Evolutionary conservation across 331 rosid species (phyloP), one percentile per base, ranked within the genome.

Genomic region (Quercus tomentella): DNA sequence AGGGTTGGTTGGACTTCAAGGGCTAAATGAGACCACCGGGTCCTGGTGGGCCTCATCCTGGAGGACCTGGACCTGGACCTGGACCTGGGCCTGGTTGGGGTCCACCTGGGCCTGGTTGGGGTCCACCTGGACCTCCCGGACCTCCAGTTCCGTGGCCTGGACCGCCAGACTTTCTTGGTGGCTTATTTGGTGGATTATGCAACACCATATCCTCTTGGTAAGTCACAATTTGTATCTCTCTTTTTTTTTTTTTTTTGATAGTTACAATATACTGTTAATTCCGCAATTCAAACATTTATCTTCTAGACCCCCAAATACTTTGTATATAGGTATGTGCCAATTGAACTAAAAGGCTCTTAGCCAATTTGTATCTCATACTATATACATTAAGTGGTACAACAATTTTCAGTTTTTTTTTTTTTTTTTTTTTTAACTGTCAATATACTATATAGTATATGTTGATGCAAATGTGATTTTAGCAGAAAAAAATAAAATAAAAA

Each of bases 121-220:
- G 70, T 33, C 79, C 72, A 25, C 83, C 83, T 7, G 74, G 56
- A 3, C 81, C 69, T 49, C 41, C 35, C 8, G 52, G 62, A 55
- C 21, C 74, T 26, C 86, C 86, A 0, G 51, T 17, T 6, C 77
- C 88, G 3, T 74, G 72, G 78, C 74, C 76, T 6, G 69, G 77
- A 41, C 77, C 80, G 3, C 79, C 73, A 7, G 71, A 79, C 74
- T 0, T 66, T 73, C 45, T 70, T 17, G 77, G 63, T 65, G 72
- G 63, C 79, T 73, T 86, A 4, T 79, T 82, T 70, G 28, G 52
- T 20, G 84, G 78, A 17, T 72, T 88, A 17, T 78, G 83, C 71
- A 70, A 1, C 9, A 2, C 88, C 76, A 6, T 85, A 28, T 85
- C 88, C 65, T 85, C 91, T 14, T 88, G 91, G 91, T 88, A 68